These are phyloP conservation scores for Durotheca rogersii DNA, from an alignment of 495 filamentous ascomycete species.

Conservation along the genomic window DNA sequence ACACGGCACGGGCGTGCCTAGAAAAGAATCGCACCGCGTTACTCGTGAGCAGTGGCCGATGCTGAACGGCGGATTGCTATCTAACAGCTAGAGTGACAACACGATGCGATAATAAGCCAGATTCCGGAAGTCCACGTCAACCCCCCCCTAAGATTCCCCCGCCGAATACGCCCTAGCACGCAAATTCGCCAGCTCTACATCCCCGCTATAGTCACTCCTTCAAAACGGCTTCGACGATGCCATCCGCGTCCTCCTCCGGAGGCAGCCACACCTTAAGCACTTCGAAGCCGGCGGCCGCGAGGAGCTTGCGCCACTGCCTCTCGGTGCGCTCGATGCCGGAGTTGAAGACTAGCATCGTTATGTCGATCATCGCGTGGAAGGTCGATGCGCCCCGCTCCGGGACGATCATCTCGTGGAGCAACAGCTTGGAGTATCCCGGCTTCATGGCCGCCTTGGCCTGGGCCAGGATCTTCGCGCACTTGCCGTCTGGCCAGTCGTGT, in stretches of 20 bases:
- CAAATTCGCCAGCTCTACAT: too few relatives aligned
- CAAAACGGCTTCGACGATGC: conserved; percentile 39
- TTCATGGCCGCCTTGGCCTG: conserved; percentile 44
- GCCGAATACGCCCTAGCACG: too few relatives aligned
- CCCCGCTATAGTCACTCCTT: too few relatives aligned
- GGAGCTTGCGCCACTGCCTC: conserved; percentile 29
- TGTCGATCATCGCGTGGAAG: conserved; percentile 20
- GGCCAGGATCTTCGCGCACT: conserved; percentile 38
- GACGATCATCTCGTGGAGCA: conserved; percentile 53
- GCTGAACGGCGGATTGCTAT: too few relatives aligned
- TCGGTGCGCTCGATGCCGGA: conserved; percentile 31
- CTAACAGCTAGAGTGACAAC: too few relatives aligned
- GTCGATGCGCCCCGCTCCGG: conserved; percentile 34
- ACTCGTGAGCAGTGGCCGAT: too few relatives aligned
- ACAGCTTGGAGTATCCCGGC: conserved; percentile 45
- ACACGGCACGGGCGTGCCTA: too few relatives aligned
- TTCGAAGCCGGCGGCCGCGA: conserved; percentile 32
- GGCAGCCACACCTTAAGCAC: conserved; percentile 40
- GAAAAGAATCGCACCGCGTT: too few relatives aligned
- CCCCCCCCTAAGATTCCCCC: too few relatives aligned
- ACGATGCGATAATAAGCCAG: too few relatives aligned
- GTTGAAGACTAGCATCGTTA: conserved; percentile 33
- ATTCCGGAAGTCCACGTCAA: too few relatives aligned
- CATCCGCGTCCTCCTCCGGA: conserved; percentile 24
- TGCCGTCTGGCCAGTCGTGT: conserved; percentile 49